These are phyloP conservation scores for Tolypocladium sp. DNA, from an alignment of 2,329 filamentous ascomycete genomes.

Conservation along the genomic window DNA sequence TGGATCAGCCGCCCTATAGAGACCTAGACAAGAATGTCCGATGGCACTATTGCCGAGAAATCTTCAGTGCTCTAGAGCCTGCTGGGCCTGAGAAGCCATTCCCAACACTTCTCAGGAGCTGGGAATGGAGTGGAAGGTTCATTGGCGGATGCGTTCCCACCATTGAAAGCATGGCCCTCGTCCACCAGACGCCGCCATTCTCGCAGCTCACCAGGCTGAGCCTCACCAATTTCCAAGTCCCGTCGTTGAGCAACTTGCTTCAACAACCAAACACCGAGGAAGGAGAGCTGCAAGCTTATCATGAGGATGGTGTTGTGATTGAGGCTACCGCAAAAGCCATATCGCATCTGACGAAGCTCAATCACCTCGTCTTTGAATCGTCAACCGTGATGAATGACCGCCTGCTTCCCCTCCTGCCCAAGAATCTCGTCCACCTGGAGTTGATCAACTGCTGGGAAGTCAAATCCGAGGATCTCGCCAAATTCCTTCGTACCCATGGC, in stretches of 20 bases:
- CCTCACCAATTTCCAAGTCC: constrained; percentile 55
- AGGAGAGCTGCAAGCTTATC: constrained; percentile 19
- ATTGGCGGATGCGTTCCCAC: constrained; percentile 34
- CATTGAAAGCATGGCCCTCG: constrained; percentile 35
- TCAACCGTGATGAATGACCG: constrained; percentile 62
- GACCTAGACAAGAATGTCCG: constrained; percentile 44
- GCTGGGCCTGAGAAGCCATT: constrained; percentile 22
- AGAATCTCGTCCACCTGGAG: constrained; percentile 55
- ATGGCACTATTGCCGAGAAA: constrained; percentile 59
- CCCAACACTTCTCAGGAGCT: constrained; percentile 36
- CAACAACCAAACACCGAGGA: constrained; percentile 20
- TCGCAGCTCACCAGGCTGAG: constrained; percentile 42
- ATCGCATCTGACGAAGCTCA: constrained; percentile 48
- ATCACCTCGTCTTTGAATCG: constrained; percentile 62
- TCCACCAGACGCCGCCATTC: constrained; percentile 52
- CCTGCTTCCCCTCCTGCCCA: constrained; percentile 61
- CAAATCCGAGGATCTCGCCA: constrained; percentile 53
- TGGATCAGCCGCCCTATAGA: constrained; percentile 60
- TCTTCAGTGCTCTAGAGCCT: constrained; percentile 56
- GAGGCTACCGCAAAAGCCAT: constrained; percentile 23
- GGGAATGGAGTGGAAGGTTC: constrained; percentile 53
- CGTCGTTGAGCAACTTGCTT: constrained; percentile 32
- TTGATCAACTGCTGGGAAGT: constrained; percentile 74
- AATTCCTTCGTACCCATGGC: constrained; percentile 61
- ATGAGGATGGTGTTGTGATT: constrained; percentile 33